These are phyloP conservation scores for Stereum hirsutum DNA, from an alignment of 1,284 basidiomycete species.

Conservation along the genomic window DNA sequence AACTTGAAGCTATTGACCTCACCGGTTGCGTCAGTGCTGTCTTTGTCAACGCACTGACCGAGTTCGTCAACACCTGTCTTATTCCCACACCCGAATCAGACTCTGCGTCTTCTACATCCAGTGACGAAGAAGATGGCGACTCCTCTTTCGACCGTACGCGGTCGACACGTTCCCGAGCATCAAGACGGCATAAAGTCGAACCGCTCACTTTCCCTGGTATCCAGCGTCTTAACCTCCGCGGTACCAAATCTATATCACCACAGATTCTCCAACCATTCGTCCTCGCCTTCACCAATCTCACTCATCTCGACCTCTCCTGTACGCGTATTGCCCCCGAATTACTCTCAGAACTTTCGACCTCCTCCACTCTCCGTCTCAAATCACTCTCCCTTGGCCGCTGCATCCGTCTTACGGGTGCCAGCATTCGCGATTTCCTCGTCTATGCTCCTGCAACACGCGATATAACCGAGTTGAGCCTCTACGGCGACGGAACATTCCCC, in stretches of 20 bases:
- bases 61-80: slow-evolving; percentile 75
- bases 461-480: slow-evolving; percentile 79
- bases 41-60: slow-evolving; percentile 76
- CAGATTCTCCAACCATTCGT: slow-evolving; percentile 74
- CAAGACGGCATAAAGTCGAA: slow-evolving; percentile 30
- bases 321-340: slow-evolving; percentile 79
- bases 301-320: slow-evolving; percentile 84
- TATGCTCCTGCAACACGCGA: slow-evolving; percentile 55
- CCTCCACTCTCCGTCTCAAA: slow-evolving; percentile 56
- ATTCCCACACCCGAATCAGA: slow-evolving; percentile 34
- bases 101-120: slow-evolving; percentile 20
- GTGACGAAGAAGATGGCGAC: slow-evolving; percentile 33
- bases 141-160: slow-evolving; percentile 17
- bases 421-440: slow-evolving; percentile 71
- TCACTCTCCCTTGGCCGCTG: slow-evolving; percentile 88
- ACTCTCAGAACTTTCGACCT: slow-evolving; percentile 58
- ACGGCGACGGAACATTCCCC: slow-evolving; percentile 81
- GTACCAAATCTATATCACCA: slow-evolving; percentile 70
- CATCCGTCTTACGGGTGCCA: slow-evolving; percentile 72
- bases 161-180: slow-evolving; percentile 21
- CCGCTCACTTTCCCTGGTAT: slow-evolving; percentile 66
- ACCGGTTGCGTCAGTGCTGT: slow-evolving; percentile 91
- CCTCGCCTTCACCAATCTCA: slow-evolving; percentile 78
- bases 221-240: slow-evolving; percentile 78
- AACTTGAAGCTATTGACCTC: slow-evolving; percentile 85